Evolutionary conservation across 768 basidiomycete genomes (phyloP).

Genomic region (Polyporus arcularius): DNA sequence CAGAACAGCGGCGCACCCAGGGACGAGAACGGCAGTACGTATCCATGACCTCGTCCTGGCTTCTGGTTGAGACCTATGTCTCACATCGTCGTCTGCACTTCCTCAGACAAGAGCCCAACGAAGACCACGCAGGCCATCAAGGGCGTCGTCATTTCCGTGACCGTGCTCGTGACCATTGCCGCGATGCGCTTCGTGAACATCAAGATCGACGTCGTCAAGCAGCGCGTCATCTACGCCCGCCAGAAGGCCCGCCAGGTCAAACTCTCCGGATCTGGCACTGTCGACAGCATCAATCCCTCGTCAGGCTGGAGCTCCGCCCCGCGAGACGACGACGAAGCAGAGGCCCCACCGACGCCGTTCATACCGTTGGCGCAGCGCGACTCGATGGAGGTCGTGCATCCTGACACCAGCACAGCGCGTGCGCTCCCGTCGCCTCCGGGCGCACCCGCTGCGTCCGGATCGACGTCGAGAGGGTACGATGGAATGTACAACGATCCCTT

Average conservation of each 20-base stretch:
- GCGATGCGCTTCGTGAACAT: slow-evolving; percentile 83
- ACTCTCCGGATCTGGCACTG: no score
- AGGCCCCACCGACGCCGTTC: no score
- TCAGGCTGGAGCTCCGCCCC: no score
- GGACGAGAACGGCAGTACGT: neutral
- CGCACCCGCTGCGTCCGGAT: no score
- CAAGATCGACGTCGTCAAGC: slow-evolving; percentile 66
- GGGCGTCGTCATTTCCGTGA: slow-evolving; percentile 71
- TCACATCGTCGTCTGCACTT: slow-evolving; percentile 20
- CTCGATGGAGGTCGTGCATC: no score
- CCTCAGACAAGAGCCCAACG: neutral
- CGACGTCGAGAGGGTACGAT: no score
- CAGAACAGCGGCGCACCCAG: slow-evolving; percentile 36
- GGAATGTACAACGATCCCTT: no score
- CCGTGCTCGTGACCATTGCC: slow-evolving; percentile 66
- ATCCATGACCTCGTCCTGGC: slow-evolving; percentile 7
- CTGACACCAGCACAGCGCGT: no score
- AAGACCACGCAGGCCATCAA: slow-evolving; percentile 57
- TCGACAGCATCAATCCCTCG: no score
- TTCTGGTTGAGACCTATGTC: slow-evolving; percentile 20
- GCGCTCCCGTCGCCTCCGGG: no score
- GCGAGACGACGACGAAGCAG: no score
- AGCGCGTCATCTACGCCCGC: slow-evolving; percentile 59
- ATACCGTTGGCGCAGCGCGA: no score
- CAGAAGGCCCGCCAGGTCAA: slow-evolving; percentile 41